phyloP scores from a whole-genome alignment of 768 basidiomycete genomes.

The Inosperma sp. region DNA sequence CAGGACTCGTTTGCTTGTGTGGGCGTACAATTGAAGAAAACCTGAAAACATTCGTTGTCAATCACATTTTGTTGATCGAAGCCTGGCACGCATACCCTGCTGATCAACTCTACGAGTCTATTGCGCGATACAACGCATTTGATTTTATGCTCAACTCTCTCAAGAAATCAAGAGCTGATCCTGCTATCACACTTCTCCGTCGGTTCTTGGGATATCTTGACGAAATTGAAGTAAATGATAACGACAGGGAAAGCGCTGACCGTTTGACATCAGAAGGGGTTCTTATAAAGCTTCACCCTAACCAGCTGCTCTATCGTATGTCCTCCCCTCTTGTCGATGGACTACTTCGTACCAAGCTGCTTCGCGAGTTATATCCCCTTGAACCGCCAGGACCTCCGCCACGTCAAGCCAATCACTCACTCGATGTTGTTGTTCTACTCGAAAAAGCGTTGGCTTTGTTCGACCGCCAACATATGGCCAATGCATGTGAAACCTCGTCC shows the following conservation, averaged over 20 bases:
- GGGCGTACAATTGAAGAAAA: slow-evolving; percentile 2
- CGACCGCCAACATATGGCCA: background rate
- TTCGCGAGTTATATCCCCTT: background rate
- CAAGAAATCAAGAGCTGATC: background rate
- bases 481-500: background rate
- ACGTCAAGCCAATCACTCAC: background rate
- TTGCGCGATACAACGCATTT: background rate
- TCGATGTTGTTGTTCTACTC: background rate
- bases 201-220: slow-evolving; percentile 1
- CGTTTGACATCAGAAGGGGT: background rate
- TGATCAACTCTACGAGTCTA: background rate
- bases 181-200: background rate
- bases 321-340: background rate
- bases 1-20: slow-evolving; percentile 1
- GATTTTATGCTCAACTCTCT: background rate
- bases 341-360: background rate
- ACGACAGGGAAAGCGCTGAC: background rate
- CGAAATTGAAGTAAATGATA: background rate
- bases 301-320: background rate
- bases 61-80: background rate
- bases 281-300: background rate
- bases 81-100: slow-evolving; percentile 1
- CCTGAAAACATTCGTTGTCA: background rate
- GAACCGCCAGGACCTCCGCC: background rate
- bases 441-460: background rate